Conservation (phyloP, 441 rosid species). For the Macaranga tanarius region DNA sequence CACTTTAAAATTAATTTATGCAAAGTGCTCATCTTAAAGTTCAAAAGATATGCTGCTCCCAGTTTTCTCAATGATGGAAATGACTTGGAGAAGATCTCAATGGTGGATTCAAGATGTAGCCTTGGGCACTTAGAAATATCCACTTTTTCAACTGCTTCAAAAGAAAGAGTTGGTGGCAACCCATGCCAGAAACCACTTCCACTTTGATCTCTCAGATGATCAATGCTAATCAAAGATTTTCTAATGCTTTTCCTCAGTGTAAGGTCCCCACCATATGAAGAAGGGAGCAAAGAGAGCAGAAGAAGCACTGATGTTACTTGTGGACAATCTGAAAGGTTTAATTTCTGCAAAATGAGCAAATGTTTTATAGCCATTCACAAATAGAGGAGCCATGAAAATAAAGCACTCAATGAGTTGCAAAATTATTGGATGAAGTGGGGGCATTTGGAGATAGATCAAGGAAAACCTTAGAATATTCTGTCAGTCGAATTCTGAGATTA, state of each 20-base stretch:
- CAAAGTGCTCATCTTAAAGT: constrained; percentile 46
- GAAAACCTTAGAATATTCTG: constrained; percentile 62
- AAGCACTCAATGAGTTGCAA: constrained; percentile 3
- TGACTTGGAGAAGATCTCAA: constrained; percentile 58
- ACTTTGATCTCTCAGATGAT: constrained; percentile 32
- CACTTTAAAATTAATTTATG: constrained; percentile 46
- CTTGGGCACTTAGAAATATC: constrained; percentile 69
- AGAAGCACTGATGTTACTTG: constrained; percentile 54
- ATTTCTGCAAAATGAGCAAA: constrained; percentile 45
- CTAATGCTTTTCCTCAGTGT: constrained; percentile 32
- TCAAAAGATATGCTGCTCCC: constrained; percentile 68
- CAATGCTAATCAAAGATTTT: constrained; percentile 34
- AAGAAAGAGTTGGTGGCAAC: constrained; percentile 40
- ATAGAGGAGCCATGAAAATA: constrained; percentile 5
- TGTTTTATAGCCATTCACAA: constrained; percentile 15
- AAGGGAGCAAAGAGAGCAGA: constrained; percentile 53
- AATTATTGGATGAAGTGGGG: constrained; percentile 15
- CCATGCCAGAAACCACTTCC: constrained; percentile 25
- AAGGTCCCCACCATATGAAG: constrained; percentile 30
- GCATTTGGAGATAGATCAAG: constrained; percentile 13
- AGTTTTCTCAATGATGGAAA: constrained; percentile 70
- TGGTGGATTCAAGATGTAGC: constrained; percentile 48
- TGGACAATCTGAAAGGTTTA: constrained; percentile 68
- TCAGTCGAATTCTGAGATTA: constrained; percentile 53
- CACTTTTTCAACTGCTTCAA: constrained; percentile 55